These are phyloP conservation scores for Catharanthus roseus DNA, from an alignment of 257 asterid species.

Conservation along the genomic window DNA sequence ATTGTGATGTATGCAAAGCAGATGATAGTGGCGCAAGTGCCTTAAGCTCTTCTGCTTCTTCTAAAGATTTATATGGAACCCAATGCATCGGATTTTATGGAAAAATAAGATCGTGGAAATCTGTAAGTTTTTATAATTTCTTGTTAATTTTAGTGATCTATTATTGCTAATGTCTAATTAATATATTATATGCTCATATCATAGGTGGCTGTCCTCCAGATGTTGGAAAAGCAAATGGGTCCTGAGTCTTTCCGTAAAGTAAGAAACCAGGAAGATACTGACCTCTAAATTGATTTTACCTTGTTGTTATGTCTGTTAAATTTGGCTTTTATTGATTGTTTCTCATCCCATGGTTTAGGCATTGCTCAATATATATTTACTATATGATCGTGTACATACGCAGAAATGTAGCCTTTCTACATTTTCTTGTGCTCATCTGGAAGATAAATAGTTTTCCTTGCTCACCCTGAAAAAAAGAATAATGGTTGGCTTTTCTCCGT, in stretches of 20 bases:
- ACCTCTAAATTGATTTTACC: not conserved
- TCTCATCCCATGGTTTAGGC: no score
- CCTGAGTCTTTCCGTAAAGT: conserved; percentile 98
- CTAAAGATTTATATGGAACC: conserved; percentile 87
- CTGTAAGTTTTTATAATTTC: conserved; percentile 53
- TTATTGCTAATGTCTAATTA: conserved; percentile 6
- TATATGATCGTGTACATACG: no score
- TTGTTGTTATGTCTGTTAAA: not conserved
- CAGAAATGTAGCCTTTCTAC: no score
- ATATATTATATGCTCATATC: conserved; percentile 13
- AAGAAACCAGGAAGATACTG: conserved; percentile 13
- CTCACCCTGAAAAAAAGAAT: no score
- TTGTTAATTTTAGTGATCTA: conserved; percentile 10
- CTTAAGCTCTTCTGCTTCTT: conserved; percentile 70
- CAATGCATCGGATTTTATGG: conserved; percentile 93
- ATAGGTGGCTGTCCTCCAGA: conserved; percentile 94
- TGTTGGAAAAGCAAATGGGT: conserved; percentile 99
- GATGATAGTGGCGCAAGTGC: conserved; percentile 95
- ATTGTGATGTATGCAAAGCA: conserved; percentile 88
- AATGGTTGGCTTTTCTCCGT: not conserved
- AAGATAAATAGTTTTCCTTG: no score
- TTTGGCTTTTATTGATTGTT: no score
- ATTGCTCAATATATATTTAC: no score
- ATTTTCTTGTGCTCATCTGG: no score
- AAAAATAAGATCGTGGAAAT: conserved; percentile 94